Percentiles rank a stretch among this genome's conserved stretches.
Conservation (phyloP, 2,329 filamentous ascomycete species). For the Aspergillus proliferans region DNA sequence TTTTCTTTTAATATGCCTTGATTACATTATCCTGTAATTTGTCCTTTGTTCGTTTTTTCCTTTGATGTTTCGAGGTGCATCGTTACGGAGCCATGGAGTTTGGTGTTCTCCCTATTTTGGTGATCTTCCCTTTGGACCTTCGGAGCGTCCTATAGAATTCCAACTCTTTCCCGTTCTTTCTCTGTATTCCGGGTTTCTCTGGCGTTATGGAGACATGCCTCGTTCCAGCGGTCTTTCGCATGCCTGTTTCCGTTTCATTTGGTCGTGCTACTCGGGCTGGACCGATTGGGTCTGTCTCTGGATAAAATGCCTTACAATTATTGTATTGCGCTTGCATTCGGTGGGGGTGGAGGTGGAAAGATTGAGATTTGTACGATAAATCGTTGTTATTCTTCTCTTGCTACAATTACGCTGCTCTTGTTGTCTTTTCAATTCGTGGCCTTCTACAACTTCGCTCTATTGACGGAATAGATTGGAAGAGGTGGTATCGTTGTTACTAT, state of each 20-base stretch:
- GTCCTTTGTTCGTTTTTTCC: too few species aligned
- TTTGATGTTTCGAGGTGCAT: conserved; percentile 1
- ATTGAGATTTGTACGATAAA: background rate
- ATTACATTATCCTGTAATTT: background rate
- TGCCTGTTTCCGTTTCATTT: too few species aligned
- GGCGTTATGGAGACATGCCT: too few species aligned
- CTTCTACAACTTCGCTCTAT: too few species aligned
- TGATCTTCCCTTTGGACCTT: too few species aligned
- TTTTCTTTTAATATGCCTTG: background rate
- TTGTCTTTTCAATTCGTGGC: background rate
- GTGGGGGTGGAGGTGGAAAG: background rate
- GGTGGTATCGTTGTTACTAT: too few species aligned
- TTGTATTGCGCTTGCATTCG: too few species aligned
- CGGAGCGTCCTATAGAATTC: too few species aligned
- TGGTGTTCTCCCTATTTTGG: background rate
- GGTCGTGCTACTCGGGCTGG: too few species aligned
- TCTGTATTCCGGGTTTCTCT: background rate
- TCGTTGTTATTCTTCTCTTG: background rate
- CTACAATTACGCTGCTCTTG: background rate
- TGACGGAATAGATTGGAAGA: too few species aligned
- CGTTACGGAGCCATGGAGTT: background rate
- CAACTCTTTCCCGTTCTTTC: background rate
- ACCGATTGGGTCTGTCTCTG: background rate
- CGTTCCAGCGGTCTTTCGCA: too few species aligned
- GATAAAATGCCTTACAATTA: too few species aligned